phyloP scores from a whole-genome alignment of 345 rosid genomes.

The Trapa incisa region DNA sequence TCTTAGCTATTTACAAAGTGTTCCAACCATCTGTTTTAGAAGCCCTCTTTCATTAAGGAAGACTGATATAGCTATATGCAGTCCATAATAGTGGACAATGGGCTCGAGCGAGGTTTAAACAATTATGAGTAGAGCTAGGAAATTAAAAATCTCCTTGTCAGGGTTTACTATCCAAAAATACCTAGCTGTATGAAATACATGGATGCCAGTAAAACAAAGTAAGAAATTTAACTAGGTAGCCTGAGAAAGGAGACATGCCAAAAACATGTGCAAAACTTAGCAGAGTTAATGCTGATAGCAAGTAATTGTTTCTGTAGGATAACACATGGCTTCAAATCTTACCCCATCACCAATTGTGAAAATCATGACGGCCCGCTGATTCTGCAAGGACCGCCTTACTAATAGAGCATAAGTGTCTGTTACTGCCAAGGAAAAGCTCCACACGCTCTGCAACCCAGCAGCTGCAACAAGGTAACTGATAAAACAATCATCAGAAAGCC shows the following conservation, averaged over 20 bases:
- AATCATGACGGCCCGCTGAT: conserved; percentile 31
- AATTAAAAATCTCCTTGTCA: not conserved
- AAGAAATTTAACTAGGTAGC: too few species aligned
- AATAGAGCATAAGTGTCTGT: conserved; percentile 48
- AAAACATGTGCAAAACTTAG: not conserved
- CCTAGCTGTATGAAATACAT: not conserved
- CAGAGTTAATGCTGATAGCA: not conserved
- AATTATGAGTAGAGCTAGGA: not conserved
- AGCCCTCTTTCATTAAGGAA: too few species aligned
- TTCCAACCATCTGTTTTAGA: too few species aligned
- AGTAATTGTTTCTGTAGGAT: not conserved
- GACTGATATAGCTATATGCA: too few species aligned
- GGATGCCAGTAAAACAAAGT: not conserved
- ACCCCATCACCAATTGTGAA: conserved; percentile 72
- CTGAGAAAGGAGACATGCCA: too few species aligned
- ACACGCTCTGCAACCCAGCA: conserved; percentile 57
- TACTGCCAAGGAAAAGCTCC: conserved; percentile 55
- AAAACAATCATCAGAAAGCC: conserved; percentile 15
- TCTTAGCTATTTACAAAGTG: too few species aligned
- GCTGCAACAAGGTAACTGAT: conserved; percentile 75
- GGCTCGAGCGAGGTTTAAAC: too few species aligned
- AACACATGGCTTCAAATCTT: conserved; percentile 15
- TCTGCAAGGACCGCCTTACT: conserved; percentile 65
- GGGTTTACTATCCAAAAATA: not conserved
- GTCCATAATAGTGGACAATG: too few species aligned